Evolutionary conservation across 805 yeast species (phyloP), one percentile per base, ranked within the genome.

Genomic region (Dipodascus geniculatus): DNA sequence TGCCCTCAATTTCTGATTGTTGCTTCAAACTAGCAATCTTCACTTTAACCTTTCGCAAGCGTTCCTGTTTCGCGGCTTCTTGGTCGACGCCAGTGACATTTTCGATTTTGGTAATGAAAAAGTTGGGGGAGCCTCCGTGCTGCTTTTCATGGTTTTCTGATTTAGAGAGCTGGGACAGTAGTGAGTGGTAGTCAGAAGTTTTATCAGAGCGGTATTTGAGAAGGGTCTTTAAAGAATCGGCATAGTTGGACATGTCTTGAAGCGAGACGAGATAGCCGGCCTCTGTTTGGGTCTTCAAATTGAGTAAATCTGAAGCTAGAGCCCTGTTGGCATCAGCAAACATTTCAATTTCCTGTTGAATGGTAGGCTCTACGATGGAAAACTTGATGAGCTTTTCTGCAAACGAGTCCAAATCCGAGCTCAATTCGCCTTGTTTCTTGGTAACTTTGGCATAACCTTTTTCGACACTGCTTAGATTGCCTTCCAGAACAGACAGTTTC

Each of bases 171-270:
- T 91, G 93, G 53, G 85, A 93, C 42, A 80, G 78, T 48, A 91
- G 72, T 51, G 86, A 95, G 64, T 93, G 96, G 63, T 84, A 82
- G 66, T 93, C 99, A 23, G 90, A 78, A 61, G 86, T 89, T 66
- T 90, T 90, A 63, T 88, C 89, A 63, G 93, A 98, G 59, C 91
- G 88, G 54, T 85, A 74, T 63, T 85, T 89, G 53, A 93, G 78
- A 55, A 91, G 71, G 57, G 76, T 79, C 62, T 81, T 81, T 59
- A 85, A 71, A 22, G 85, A 78, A 51, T 71, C 72, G 48, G 83
- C 78, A 60, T 85, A 93, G 68, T 86, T 90, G 57, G 90, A 88
- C 68, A 93, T 75, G 68, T 93, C 98, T 59, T 86, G 83, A 59
- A 93, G 70, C 11, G 95, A 81, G 1, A 87, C 85, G 51, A 88